These are phyloP conservation scores for Xylaria flabelliformis DNA, from an alignment of 495 filamentous ascomycete genomes.

Conservation along the genomic window DNA sequence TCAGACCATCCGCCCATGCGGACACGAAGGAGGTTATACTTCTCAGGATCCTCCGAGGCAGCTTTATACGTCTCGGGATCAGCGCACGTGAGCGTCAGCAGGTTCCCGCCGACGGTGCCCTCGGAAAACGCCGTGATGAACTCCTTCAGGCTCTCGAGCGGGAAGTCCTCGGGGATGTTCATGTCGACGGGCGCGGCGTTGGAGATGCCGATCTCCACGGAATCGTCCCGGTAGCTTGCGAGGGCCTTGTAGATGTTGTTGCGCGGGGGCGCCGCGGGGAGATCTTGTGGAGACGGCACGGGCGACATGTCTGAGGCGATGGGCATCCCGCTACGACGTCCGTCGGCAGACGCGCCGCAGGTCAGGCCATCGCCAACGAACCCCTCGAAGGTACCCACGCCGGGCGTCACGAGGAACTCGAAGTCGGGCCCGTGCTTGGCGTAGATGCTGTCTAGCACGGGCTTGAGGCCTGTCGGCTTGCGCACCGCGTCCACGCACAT, in stretches of 20 bases:
- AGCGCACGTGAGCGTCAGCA: constrained; percentile 29
- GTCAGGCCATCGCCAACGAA: constrained; percentile 32
- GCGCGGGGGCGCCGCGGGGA: constrained; percentile 7
- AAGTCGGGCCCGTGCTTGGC: constrained; percentile 23
- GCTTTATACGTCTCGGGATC: constrained; percentile 25
- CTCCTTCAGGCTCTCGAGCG: background rate
- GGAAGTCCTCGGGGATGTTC: constrained; percentile 32
- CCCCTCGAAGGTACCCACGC: constrained; percentile 36
- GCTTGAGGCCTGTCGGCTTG: constrained; percentile 4
- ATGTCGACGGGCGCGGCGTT: constrained; percentile 30
- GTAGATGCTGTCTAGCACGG: constrained; percentile 13
- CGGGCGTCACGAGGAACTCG: constrained; percentile 33
- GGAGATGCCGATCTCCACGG: constrained; percentile 25
- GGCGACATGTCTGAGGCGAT: constrained; percentile 37
- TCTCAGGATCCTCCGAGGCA: constrained; percentile 27
- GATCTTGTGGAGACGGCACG: constrained; percentile 23
- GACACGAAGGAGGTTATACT: constrained; percentile 27
- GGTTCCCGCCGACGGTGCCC: constrained; percentile 24
- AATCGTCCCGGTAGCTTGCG: background rate
- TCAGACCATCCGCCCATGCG: constrained; percentile 31
- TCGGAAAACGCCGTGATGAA: constrained; percentile 16
- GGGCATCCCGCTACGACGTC: constrained; percentile 33
- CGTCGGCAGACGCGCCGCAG: constrained; percentile 35
- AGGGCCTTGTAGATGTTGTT: constrained; percentile 22
- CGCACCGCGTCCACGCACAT: constrained; percentile 6